phyloP scores from a whole-genome alignment of 768 basidiomycete genomes.

The Amylocystis lapponica region DNA sequence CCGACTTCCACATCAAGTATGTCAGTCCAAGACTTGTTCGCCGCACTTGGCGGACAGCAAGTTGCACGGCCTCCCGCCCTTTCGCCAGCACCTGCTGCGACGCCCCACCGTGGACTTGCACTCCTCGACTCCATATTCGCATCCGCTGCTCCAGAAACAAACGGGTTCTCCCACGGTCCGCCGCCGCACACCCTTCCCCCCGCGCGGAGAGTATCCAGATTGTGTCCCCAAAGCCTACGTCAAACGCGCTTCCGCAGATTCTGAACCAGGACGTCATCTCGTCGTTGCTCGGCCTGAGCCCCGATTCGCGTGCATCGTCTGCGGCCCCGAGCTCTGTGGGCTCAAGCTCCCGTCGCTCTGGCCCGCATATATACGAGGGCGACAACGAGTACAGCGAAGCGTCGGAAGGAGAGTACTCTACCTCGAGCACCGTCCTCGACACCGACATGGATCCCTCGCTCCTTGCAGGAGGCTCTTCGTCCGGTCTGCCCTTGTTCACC shows the following conservation, averaged over 20 bases:
- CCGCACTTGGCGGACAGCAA: constrained; percentile 13
- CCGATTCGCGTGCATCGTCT: constrained; percentile 27
- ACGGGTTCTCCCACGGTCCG: constrained; percentile 21
- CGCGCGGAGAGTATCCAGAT: constrained; percentile 32
- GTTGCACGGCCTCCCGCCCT: constrained; percentile 1
- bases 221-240: constrained; percentile 52
- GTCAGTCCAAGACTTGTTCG: constrained; percentile 45
- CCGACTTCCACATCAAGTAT: constrained; percentile 24
- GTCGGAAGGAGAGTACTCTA: constrained; percentile 14
- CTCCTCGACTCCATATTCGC: constrained; percentile 72
- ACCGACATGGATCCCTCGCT: constrained; percentile 7
- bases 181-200: constrained; percentile 13
- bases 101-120: constrained; percentile 44
- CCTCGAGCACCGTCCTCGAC: constrained; percentile 12
- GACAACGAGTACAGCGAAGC: constrained; percentile 30
- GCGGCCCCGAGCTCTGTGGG: constrained; percentile 23
- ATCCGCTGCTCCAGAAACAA: no score
- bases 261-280: constrained; percentile 68
- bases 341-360: constrained; percentile 18
- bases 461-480: constrained; percentile 2
- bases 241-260: constrained; percentile 52
- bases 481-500: constrained; percentile 9
- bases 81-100: constrained; percentile 20
- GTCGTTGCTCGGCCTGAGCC: constrained; percentile 51
- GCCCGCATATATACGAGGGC: constrained; percentile 27